Evolutionary conservation across 2,329 filamentous ascomycete genomes (phyloP).

Genomic region (Cordyceps cateniannulata): DNA sequence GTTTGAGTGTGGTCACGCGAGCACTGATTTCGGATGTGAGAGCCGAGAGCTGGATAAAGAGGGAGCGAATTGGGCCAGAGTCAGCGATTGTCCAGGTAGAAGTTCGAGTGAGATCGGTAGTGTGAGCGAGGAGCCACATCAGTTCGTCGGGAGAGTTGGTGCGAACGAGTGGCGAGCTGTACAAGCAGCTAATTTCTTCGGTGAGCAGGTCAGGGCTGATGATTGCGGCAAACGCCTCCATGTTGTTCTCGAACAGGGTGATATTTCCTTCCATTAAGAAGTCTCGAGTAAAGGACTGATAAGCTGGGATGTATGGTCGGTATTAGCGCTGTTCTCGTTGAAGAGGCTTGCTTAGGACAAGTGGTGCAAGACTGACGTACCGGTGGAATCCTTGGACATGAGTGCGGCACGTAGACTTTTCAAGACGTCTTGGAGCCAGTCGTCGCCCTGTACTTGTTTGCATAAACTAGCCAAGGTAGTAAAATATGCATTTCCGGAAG

Average conservation of each 20-base stretch:
- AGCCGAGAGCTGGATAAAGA: constrained; percentile 48
- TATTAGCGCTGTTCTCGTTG: background rate
- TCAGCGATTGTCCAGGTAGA: constrained; percentile 28
- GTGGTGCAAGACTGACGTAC: background rate
- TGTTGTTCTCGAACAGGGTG: constrained; percentile 34
- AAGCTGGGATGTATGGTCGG: constrained; percentile 17
- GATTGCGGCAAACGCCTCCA: constrained; percentile 27
- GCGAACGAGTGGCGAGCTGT: constrained; percentile 20
- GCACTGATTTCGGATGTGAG: constrained; percentile 45
- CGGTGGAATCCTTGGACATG: background rate
- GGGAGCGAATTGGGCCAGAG: constrained; percentile 40
- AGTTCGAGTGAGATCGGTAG: constrained; percentile 49
- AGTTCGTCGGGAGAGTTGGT: constrained; percentile 30
- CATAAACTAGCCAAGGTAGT: background rate
- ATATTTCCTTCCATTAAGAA: constrained; percentile 34
- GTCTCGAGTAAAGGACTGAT: constrained; percentile 30
- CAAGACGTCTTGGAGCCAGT: background rate
- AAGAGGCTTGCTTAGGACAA: background rate
- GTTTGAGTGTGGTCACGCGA: constrained; percentile 26
- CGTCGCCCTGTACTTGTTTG: background rate
- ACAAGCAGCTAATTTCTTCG: constrained; percentile 32
- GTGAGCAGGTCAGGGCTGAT: constrained; percentile 37
- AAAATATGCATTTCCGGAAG: background rate
- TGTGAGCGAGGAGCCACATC: constrained; percentile 62
- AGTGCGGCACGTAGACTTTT: background rate